A percentile compares a stretch with the other conserved stretches of the same genome.
These are phyloP conservation scores for Populus tremula DNA, from an alignment of 345 rosid genomes.

Conservation along the genomic window DNA sequence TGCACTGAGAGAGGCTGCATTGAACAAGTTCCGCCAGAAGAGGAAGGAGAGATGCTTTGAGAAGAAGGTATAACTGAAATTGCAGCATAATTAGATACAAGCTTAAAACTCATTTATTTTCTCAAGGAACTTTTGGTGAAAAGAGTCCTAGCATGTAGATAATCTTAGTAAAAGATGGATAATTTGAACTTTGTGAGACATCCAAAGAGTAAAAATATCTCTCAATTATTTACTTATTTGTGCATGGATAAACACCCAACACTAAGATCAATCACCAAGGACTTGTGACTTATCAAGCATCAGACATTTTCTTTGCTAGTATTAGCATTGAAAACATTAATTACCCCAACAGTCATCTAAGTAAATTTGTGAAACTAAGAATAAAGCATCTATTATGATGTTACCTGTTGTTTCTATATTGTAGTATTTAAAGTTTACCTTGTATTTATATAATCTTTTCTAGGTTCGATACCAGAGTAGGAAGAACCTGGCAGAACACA, in stretches of 20 bases:
- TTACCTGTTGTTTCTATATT: not conserved
- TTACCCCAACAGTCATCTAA: not conserved
- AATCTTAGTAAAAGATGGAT: not conserved
- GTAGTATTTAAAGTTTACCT: not conserved
- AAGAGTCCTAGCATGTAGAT: not conserved
- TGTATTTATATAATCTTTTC: not conserved
- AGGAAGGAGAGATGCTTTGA: slow-evolving; percentile 60
- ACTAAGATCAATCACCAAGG: not conserved
- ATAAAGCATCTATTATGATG: not conserved
- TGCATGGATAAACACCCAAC: not conserved
- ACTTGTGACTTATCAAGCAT: not conserved
- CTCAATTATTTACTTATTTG: not conserved
- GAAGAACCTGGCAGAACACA: slow-evolving; percentile 54
- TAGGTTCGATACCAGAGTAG: slow-evolving; percentile 61
- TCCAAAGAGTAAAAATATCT: not conserved
- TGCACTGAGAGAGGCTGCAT: slow-evolving; percentile 53
- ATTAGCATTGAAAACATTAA: not conserved
- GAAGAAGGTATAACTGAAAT: slow-evolving; percentile 41
- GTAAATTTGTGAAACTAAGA: not conserved
- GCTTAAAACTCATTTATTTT: not conserved
- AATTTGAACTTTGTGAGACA: not conserved
- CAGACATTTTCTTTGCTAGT: not conserved
- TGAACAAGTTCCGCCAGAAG: slow-evolving; percentile 57
- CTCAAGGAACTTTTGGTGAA: not conserved
- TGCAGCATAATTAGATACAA: not conserved